Evolutionary conservation across 2,329 filamentous ascomycete genomes (phyloP), one percentile per base, ranked within the genome.

Genomic region (Metarhizium rileyi): DNA sequence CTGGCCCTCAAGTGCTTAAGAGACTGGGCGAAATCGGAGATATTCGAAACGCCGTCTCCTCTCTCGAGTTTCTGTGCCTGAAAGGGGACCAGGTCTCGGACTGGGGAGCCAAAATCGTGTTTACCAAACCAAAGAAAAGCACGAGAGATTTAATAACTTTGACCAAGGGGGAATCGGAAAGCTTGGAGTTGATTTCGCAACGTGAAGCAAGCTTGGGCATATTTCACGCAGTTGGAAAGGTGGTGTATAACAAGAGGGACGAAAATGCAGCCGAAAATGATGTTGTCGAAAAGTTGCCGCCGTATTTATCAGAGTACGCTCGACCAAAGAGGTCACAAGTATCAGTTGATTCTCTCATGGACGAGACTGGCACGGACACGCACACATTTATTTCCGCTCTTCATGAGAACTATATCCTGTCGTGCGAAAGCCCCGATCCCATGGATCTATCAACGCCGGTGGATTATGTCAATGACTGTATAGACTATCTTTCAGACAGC

Each of bases 161-260:
- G 51, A 95, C 90, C 0, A 77, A 78, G 53, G 83, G 85, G 60
- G 93, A 97, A 64, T 74, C 80, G 51, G 85, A 94, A 54, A 90
- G 83, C 5, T 67, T 97, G 9, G 81, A 89, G 60, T 72, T 93
- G 52, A 80, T 97, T 22, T 89, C 87, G 1, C 88, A 90, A 60
- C 80, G 93, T 50, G 93, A 97, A 68, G 84, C 87, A 16, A 95
- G 85, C 54, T 73, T 98, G 3, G 93, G 91, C 1, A 89, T 98
- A 46, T 98, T 98, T 61, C 93, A 98, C 64, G 90, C 93, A 0
- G 87, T 97, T 12, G 93, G 91, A 3, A 96, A 93, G 63, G 87
- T 98, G 2, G 84, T 97, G 1, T 95, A 97, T 70, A 98, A 98
- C 70, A 98, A 96, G 64, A 80, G 93, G 43, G 77, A 86, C 22